phyloP scores from a whole-genome alignment of 73 alveolate species.

The Blepharisma stoltei region DNA sequence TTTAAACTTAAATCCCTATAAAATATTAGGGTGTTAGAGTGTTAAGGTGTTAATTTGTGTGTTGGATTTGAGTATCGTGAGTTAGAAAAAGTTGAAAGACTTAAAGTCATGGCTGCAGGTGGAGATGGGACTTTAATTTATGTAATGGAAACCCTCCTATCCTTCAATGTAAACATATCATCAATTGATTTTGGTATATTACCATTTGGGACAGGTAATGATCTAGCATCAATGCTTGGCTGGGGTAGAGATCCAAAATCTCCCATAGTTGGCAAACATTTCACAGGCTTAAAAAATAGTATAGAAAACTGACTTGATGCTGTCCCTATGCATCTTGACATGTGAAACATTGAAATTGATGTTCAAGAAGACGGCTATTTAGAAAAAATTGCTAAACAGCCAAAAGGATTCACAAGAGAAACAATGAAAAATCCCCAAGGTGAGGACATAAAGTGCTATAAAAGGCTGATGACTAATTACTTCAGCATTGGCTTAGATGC shows the following conservation, averaged over 20 bases:
- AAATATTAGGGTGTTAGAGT: too few relatives aligned
- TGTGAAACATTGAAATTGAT: slow-evolving; percentile 77
- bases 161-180: slow-evolving; percentile 36
- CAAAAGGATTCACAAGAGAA: slow-evolving; percentile 24
- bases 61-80: too few relatives aligned
- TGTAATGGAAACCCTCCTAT: slow-evolving; percentile 50
- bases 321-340: slow-evolving; percentile 56
- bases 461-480: slow-evolving; percentile 81
- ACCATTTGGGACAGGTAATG: slow-evolving; percentile 88
- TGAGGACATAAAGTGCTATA: slow-evolving; percentile 31
- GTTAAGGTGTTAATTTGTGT: too few relatives aligned
- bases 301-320: slow-evolving; percentile 53
- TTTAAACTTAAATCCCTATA: too few relatives aligned
- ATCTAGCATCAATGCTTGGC: slow-evolving; percentile 52
- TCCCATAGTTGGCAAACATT: slow-evolving; percentile 36
- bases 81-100: background rate
- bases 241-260: slow-evolving; percentile 48
- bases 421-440: slow-evolving; percentile 31
- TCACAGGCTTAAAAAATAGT: slow-evolving; percentile 32
- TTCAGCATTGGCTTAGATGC: slow-evolving; percentile 93
- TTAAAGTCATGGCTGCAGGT: slow-evolving; percentile 57
- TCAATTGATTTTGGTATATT: slow-evolving; percentile 45
- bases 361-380: slow-evolving; percentile 60
- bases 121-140: slow-evolving; percentile 88
- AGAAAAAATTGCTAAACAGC: slow-evolving; percentile 43